Conservation (phyloP, 345 rosid species). For the Clarkia xantiana region DNA sequence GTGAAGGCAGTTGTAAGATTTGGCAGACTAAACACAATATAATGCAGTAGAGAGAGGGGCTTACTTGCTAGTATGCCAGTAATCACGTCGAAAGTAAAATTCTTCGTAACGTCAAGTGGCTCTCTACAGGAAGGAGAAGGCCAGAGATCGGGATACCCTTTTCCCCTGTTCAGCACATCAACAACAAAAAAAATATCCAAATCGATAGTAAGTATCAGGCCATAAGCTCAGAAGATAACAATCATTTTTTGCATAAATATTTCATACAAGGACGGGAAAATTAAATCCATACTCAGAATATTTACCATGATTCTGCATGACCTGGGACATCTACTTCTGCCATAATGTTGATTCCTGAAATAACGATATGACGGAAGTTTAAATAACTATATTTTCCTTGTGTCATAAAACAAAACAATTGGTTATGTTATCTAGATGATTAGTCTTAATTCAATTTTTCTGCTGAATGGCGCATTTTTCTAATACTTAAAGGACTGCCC, state of each 20-base stretch:
- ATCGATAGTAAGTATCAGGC: no score
- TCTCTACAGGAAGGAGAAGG: constrained; percentile 79
- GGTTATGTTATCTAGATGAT: not conserved
- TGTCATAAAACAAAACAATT: not conserved
- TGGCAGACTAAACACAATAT: not conserved
- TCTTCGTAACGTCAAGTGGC: constrained; percentile 86
- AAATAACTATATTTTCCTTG: no score
- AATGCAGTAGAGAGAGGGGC: not conserved
- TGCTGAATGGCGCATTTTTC: no score
- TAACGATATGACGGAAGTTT: constrained; percentile 7
- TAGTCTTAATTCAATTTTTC: no score
- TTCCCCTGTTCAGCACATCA: no score
- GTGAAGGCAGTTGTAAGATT: constrained; percentile 1
- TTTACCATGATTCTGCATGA: constrained; percentile 93
- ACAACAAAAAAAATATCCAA: no score
- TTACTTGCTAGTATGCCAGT: constrained; percentile 75
- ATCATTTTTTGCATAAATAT: not conserved
- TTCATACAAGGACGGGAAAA: not conserved
- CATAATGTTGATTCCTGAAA: constrained; percentile 85
- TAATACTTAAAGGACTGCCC: no score
- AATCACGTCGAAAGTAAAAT: constrained; percentile 64
- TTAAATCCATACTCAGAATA: not conserved
- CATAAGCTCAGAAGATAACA: not conserved
- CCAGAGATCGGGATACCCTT: constrained; percentile 93
- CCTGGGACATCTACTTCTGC: constrained; percentile 96